A percentile compares a stretch with the other conserved stretches of the same genome.
phyloP scores from a whole-genome alignment of 768 basidiomycete genomes.

The Pholiota molesta region DNA sequence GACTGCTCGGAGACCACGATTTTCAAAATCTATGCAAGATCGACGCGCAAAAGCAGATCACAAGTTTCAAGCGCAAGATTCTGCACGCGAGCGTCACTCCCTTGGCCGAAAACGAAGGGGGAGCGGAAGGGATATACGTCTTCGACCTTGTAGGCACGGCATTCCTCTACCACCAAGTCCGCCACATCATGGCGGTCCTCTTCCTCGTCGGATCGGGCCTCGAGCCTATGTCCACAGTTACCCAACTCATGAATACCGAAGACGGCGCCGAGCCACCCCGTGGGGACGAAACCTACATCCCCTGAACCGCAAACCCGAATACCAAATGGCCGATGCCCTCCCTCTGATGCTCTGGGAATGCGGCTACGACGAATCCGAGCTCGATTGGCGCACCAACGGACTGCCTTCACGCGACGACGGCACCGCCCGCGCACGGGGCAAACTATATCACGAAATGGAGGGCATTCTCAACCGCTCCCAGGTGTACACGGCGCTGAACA shows the following conservation, averaged over 20 bases:
- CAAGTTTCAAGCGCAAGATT: constrained; percentile 72
- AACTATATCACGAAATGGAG: constrained; percentile 56
- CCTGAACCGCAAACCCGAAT: constrained; percentile 80
- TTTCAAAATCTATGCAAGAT: constrained; percentile 96
- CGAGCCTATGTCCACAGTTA: constrained; percentile 72
- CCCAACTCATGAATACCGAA: constrained; percentile 73
- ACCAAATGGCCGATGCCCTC: constrained; percentile 91
- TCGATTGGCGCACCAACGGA: constrained; percentile 72
- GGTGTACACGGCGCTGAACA: constrained; percentile 64
- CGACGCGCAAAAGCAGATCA: constrained; percentile 90
- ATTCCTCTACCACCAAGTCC: constrained; percentile 94
- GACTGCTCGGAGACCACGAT: constrained; percentile 88
- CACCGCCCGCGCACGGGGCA: constrained; percentile 30
- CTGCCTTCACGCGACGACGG: constrained; percentile 33
- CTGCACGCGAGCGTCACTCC: constrained; percentile 64
- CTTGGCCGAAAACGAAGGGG: constrained; percentile 34
- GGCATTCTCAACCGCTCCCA: constrained; percentile 60
- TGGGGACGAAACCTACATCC: constrained; percentile 33
- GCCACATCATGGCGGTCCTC: constrained; percentile 90
- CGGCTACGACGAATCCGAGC: constrained; percentile 63
- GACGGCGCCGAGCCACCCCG: constrained; percentile 40
- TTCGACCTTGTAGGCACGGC: constrained; percentile 87
- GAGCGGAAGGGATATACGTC: constrained; percentile 52
- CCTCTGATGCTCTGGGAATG: constrained; percentile 95
- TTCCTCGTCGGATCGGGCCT: constrained; percentile 86